These are phyloP conservation scores for Globisporangium acanthophoron DNA, from an alignment of 352 stramenopile species.

Conservation along the genomic window DNA sequence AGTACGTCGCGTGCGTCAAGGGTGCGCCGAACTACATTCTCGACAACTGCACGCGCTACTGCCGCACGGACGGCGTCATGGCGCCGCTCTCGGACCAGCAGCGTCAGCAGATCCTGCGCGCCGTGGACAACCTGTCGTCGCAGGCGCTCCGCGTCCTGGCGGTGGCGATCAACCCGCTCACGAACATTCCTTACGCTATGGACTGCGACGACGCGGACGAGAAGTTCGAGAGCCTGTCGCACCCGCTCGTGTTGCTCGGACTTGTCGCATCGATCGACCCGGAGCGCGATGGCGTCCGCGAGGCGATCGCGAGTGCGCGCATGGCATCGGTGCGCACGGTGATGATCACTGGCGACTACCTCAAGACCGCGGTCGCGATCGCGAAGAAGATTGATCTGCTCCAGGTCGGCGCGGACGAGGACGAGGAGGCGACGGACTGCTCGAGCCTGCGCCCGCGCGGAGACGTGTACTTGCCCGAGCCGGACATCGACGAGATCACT, in stretches of 20 bases:
- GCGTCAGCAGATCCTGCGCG: slow-evolving; percentile 41
- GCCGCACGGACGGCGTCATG: slow-evolving; percentile 39
- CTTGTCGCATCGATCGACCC: slow-evolving; percentile 91
- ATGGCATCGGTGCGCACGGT: slow-evolving; percentile 64
- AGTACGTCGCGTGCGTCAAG: slow-evolving; percentile 55
- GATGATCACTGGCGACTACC: slow-evolving; percentile 95
- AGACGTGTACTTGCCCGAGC: slow-evolving; percentile 47
- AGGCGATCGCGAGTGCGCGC: slow-evolving; percentile 42
- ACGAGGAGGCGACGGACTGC: slow-evolving; percentile 68
- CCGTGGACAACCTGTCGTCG: slow-evolving; percentile 64
- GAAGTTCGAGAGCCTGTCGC: slow-evolving; percentile 56
- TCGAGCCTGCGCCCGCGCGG: slow-evolving; percentile 45
- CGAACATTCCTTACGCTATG: slow-evolving; percentile 31
- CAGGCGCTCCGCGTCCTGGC: slow-evolving; percentile 86
- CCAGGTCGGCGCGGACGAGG: slow-evolving; percentile 46
- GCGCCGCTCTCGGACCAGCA: slow-evolving; percentile 32
- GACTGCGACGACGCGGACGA: slow-evolving; percentile 60
- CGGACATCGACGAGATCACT: slow-evolving; percentile 88
- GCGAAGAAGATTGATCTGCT: slow-evolving; percentile 91
- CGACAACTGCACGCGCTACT: slow-evolving; percentile 55
- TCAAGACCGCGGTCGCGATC: slow-evolving; percentile 93
- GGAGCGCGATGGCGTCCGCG: slow-evolving; percentile 51
- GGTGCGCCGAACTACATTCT: slow-evolving; percentile 71
- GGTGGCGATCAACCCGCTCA: slow-evolving; percentile 78
- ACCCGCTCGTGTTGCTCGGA: slow-evolving; percentile 88